Percentiles rank a stretch among this genome's conserved stretches.
phyloP scores from a whole-genome alignment of 129 eudicot genomes.

The Pittosporum tobira region DNA sequence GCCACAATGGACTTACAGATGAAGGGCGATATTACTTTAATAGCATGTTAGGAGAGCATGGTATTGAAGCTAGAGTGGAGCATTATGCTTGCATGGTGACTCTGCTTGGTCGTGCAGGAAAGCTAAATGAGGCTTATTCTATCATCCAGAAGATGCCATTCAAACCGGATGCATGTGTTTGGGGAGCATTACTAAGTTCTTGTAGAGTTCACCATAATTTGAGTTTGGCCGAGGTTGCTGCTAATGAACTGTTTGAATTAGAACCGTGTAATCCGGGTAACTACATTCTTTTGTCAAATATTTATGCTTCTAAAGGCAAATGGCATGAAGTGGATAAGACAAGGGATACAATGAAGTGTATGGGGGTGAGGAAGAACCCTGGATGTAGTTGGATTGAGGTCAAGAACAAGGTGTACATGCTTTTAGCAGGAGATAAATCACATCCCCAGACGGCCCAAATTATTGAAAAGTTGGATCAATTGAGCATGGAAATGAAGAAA shows the following conservation, averaged over 20 bases:
- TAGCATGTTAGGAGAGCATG: constrained; percentile 44
- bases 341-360: constrained; percentile 58
- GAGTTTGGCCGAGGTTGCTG: constrained; percentile 57
- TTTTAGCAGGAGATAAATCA: constrained; percentile 66
- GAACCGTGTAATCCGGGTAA: constrained; percentile 81
- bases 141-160: constrained; percentile 56
- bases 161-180: constrained; percentile 76
- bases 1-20: constrained; percentile 70
- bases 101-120: constrained; percentile 75
- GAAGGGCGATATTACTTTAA: constrained; percentile 53
- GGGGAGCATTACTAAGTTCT: constrained; percentile 88
- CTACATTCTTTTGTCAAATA: constrained; percentile 60
- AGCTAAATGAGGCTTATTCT: constrained; percentile 72
- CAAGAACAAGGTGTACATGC: constrained; percentile 73
- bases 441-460: constrained; percentile 64
- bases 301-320: constrained; percentile 66
- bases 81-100: constrained; percentile 80
- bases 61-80: constrained; percentile 52
- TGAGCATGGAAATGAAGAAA: constrained; percentile 57
- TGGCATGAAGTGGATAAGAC: constrained; percentile 57
- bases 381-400: constrained; percentile 93
- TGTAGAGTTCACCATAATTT: constrained; percentile 57
- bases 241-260: constrained; percentile 46
- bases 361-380: constrained; percentile 78
- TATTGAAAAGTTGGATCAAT: constrained; percentile 33